Percentiles rank a stretch among this genome's conserved stretches.
phyloP scores from a whole-genome alignment of 441 rosid genomes.

The Bocquillonia castaneifolia region DNA sequence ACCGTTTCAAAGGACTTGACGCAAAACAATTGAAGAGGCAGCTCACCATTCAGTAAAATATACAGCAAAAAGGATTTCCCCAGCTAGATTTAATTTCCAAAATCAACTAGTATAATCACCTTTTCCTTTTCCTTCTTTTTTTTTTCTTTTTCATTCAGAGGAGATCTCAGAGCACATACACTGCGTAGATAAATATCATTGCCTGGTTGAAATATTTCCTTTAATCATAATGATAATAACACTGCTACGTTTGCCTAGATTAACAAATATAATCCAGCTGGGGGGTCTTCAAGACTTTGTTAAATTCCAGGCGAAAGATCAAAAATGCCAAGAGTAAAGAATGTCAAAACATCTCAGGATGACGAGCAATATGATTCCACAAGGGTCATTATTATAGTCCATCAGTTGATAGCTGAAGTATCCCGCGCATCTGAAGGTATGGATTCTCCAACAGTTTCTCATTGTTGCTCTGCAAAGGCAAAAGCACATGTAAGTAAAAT shows the following conservation, averaged over 20 bases:
- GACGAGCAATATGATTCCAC: constrained; percentile 14
- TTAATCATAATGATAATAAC: constrained; percentile 25
- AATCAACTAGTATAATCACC: constrained; percentile 23
- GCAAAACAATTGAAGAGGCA: constrained; percentile 20
- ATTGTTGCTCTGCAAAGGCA: constrained; percentile 76
- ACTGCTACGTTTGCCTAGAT: constrained; percentile 26
- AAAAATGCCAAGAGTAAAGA: constrained; percentile 15
- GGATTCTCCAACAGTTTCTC: constrained; percentile 97
- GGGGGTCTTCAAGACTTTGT: constrained; percentile 24
- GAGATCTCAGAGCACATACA: constrained; percentile 15
- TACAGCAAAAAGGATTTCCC: constrained; percentile 9
- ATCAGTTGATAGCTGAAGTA: constrained; percentile 88
- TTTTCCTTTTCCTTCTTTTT: too few relatives aligned
- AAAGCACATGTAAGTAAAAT: constrained; percentile 23
- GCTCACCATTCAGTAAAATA: constrained; percentile 19
- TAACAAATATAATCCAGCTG: constrained; percentile 16
- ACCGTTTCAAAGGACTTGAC: constrained; percentile 20
- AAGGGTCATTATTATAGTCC: constrained; percentile 28
- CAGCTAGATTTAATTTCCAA: constrained; percentile 22
- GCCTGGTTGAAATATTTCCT: constrained; percentile 19
- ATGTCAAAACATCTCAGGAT: constrained; percentile 24
- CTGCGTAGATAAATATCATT: constrained; percentile 21
- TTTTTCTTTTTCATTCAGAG: constrained; percentile 3
- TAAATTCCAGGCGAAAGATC: constrained; percentile 20
- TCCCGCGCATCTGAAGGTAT: constrained; percentile 96